Evolutionary conservation across 2,329 filamentous ascomycete species (phyloP).

Genomic region (Aspergillus unguis): DNA sequence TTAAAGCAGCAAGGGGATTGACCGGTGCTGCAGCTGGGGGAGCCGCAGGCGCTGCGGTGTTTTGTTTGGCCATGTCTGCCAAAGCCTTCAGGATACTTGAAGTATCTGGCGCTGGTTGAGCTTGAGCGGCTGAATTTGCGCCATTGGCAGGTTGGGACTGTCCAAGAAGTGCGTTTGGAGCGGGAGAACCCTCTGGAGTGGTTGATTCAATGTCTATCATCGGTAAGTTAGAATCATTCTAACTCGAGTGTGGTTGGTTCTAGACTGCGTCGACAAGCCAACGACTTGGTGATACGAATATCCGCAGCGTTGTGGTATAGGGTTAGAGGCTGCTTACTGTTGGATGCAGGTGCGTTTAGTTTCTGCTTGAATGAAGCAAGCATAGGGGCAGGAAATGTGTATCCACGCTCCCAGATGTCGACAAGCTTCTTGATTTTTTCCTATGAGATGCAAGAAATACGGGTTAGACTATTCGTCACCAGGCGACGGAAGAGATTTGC

Average conservation of each 20-base stretch:
- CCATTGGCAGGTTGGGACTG: conserved; percentile 27
- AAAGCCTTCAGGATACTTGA: conserved; percentile 72
- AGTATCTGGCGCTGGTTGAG: conserved; percentile 51
- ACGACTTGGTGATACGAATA: conserved; percentile 8
- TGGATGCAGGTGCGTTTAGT: conserved; percentile 58
- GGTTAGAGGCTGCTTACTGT: conserved; percentile 58
- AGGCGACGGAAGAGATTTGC: conserved; percentile 19
- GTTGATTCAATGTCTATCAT: conserved; percentile 61
- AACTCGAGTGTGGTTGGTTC: neutral
- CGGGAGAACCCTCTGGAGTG: conserved; percentile 60
- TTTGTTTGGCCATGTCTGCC: conserved; percentile 76
- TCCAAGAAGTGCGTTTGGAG: conserved; percentile 43
- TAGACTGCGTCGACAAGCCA: neutral
- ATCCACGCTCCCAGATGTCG: conserved; percentile 96
- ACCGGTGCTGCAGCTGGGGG: conserved; percentile 35
- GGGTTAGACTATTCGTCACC: conserved; percentile 45
- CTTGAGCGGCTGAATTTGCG: conserved; percentile 19
- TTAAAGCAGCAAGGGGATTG: conserved; percentile 51
- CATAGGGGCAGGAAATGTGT: conserved; percentile 80
- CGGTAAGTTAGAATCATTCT: conserved; percentile 24
- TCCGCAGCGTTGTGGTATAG: conserved; percentile 4
- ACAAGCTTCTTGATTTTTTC: conserved; percentile 94
- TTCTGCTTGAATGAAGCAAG: conserved; percentile 81
- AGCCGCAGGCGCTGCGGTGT: conserved; percentile 51
- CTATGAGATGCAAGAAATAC: conserved; percentile 53